Evolutionary conservation across 176 grass and related monocot genomes (phyloP).

Genomic region (Juncus inflexus): DNA sequence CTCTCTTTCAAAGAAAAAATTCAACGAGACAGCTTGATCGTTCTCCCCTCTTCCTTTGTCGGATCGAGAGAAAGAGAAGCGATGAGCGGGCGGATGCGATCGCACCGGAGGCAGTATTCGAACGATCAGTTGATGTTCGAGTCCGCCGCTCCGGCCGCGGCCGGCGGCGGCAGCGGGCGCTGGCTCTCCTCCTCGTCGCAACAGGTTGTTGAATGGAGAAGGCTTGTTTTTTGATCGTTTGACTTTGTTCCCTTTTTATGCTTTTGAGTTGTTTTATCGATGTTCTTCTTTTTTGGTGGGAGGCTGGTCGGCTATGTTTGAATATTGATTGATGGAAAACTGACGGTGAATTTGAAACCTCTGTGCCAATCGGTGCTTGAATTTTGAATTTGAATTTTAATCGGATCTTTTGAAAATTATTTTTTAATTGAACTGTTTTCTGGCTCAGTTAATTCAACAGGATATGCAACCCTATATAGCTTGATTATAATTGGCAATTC

Average conservation of each 20-base stretch:
- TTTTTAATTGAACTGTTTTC: conserved; percentile 3
- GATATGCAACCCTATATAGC: neutral
- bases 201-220: conserved; percentile 11
- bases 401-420: neutral
- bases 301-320: neutral
- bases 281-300: neutral
- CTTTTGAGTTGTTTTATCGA: neutral
- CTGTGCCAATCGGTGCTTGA: neutral
- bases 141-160: neutral
- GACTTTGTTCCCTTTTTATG: neutral
- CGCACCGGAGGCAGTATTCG: conserved; percentile 23
- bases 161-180: conserved; percentile 11
- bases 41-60: conserved; percentile 14
- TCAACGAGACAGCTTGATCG: conserved; percentile 25
- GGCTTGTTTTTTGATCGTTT: conserved; percentile 6
- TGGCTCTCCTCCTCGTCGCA: conserved; percentile 23
- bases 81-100: conserved; percentile 24
- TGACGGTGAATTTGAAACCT: conserved; percentile 4
- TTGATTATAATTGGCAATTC: conserved; percentile 5
- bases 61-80: conserved; percentile 14
- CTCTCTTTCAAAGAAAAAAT: conserved; percentile 17
- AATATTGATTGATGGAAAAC: neutral
- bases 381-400: conserved; percentile 23
- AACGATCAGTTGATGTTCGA: conserved; percentile 18
- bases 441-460: too few species aligned